Evolutionary conservation across 2,329 filamentous ascomycete species (phyloP).

Genomic region (Tolypocladium amazonense): DNA sequence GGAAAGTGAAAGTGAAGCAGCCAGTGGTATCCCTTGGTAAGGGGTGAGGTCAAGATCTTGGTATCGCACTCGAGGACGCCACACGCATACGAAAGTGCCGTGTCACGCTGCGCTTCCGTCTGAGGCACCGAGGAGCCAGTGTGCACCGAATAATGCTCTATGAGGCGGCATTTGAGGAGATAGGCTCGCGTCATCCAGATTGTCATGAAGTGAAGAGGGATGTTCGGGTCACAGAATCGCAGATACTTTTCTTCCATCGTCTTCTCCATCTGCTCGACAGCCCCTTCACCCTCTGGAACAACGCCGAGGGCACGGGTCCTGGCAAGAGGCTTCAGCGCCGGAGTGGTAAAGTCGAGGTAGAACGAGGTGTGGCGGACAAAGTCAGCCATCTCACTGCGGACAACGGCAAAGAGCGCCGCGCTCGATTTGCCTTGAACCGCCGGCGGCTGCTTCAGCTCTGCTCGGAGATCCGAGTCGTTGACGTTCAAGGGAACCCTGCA

Average conservation of each 20-base stretch:
- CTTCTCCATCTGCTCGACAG: constrained; percentile 24
- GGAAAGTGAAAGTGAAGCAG: constrained; percentile 25
- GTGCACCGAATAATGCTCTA: constrained; percentile 32
- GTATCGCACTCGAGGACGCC: constrained; percentile 26
- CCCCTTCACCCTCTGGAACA: constrained; percentile 10
- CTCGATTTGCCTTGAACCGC: constrained; percentile 17
- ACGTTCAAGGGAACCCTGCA: constrained; percentile 31
- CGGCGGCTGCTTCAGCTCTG: constrained; percentile 26
- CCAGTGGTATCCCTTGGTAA: constrained; percentile 25
- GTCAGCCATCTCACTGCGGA: constrained; percentile 29
- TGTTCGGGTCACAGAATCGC: constrained; percentile 23
- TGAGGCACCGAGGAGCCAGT: constrained; percentile 6
- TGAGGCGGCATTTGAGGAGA: constrained; percentile 37
- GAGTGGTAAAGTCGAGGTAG: constrained; percentile 23
- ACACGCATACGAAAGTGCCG: constrained; percentile 18
- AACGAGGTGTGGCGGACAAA: constrained; percentile 21
- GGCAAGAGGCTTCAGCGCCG: constrained; percentile 17
- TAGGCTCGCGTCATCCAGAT: constrained; percentile 25
- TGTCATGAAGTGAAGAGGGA: constrained; percentile 29
- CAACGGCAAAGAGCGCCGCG: constrained; percentile 30
- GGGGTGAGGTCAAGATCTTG: constrained; percentile 16
- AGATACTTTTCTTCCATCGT: constrained; percentile 37
- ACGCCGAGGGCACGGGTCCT: neutral
- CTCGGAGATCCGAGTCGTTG: constrained; percentile 33
- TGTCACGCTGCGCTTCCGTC: constrained; percentile 17